Percentiles rank a stretch among this genome's conserved stretches.
These are phyloP conservation scores for Podila clonocystis DNA, from an alignment of 192 early-diverging fungal genomes.

Conservation along the genomic window DNA sequence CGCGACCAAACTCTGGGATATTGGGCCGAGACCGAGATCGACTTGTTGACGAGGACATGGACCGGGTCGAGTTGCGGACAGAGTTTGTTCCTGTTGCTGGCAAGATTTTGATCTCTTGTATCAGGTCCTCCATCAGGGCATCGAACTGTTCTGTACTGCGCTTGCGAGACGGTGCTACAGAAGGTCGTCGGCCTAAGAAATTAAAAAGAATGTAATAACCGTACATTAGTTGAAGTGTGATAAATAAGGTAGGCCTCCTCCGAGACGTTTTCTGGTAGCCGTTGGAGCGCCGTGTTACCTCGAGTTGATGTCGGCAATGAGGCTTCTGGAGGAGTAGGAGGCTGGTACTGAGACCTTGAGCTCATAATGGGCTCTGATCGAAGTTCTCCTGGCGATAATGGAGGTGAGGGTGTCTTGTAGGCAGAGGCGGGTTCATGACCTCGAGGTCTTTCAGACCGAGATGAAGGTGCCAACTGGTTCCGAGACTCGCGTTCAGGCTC, in stretches of 20 bases:
- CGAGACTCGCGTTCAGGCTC: constrained; percentile 20
- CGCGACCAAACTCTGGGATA: constrained; percentile 19
- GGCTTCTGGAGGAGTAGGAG: constrained; percentile 36
- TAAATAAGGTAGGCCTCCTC: too few relatives aligned
- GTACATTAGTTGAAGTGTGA: background rate
- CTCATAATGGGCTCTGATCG: constrained; percentile 13
- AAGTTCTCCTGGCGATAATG: constrained; percentile 21
- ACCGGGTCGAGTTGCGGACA: constrained; percentile 23
- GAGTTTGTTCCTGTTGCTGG: constrained; percentile 2
- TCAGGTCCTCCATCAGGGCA: constrained; percentile 54
- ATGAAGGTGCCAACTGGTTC: background rate
- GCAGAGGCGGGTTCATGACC: constrained; percentile 20
- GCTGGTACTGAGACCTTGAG: constrained; percentile 18
- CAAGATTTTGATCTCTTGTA: constrained; percentile 52
- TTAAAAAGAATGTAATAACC: too few relatives aligned
- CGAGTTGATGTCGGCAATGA: constrained; percentile 18
- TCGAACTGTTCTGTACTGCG: constrained; percentile 40
- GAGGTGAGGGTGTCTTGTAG: constrained; percentile 38
- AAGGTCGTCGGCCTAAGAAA: constrained; percentile 17
- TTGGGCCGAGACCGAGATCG: constrained; percentile 46
- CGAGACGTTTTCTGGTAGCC: too few relatives aligned
- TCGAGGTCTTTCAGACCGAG: background rate
- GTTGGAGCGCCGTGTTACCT: too few relatives aligned
- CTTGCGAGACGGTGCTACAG: constrained; percentile 18
- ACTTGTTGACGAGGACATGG: constrained; percentile 16